phyloP scores from a whole-genome alignment of 2,329 filamentous ascomycete genomes.

The Fusarium hostae region DNA sequence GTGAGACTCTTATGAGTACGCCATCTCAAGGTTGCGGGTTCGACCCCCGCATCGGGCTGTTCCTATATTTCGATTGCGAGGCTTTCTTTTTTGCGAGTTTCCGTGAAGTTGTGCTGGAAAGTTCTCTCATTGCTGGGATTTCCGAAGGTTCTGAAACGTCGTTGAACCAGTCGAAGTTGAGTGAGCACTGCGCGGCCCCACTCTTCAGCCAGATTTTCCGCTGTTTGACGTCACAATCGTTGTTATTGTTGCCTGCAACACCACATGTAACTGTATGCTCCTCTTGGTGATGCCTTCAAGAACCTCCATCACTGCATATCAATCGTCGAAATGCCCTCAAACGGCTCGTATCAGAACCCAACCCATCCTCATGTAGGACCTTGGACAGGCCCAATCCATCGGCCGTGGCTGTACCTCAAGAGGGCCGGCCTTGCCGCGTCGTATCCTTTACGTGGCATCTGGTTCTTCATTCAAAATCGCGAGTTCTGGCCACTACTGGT shows the following conservation, averaged over 20 bases:
- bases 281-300: constrained; percentile 28
- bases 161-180: neutral
- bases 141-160: neutral
- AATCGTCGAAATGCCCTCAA: constrained; percentile 32
- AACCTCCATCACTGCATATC: neutral
- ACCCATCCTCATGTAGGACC: constrained; percentile 29
- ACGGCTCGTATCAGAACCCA: constrained; percentile 8
- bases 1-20: constrained; percentile 69
- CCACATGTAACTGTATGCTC: neutral
- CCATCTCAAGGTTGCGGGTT: constrained; percentile 67
- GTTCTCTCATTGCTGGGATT: neutral
- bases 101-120: neutral
- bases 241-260: constrained; percentile 5
- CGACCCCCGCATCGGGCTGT: constrained; percentile 57
- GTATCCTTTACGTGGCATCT: constrained; percentile 77
- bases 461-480: constrained; percentile 80
- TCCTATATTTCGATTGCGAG: constrained; percentile 34
- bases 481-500: constrained; percentile 86
- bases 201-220: constrained; percentile 25
- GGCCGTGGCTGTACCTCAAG: constrained; percentile 55
- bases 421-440: constrained; percentile 60
- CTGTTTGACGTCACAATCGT: constrained; percentile 17
- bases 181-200: constrained; percentile 3
- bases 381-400: constrained; percentile 45
- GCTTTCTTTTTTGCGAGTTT: constrained; percentile 13